phyloP scores from a whole-genome alignment of 352 stramenopile genomes.

The Hyaloperonospora brassicae region DNA sequence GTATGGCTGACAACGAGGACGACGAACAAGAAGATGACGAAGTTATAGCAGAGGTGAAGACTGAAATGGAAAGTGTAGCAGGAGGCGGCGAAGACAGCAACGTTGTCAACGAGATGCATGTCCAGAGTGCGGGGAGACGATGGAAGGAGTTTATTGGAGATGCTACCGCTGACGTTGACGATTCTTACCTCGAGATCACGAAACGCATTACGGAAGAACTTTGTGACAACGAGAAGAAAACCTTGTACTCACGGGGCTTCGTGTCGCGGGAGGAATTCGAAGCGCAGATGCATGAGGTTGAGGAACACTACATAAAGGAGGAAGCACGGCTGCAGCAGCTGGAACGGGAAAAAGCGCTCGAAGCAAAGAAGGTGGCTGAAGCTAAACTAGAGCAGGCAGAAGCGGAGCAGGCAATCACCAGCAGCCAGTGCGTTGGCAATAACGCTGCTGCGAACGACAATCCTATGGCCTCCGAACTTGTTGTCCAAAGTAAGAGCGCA shows the following conservation, averaged over 20 bases:
- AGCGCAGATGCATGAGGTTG: conserved; percentile 26
- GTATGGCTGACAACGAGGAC: conserved; percentile 3
- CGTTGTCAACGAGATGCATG: neutral
- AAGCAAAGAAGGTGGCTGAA: conserved; percentile 24
- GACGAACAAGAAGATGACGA: conserved; percentile 7
- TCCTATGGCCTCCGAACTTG: neutral
- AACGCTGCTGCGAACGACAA: conserved; percentile 2
- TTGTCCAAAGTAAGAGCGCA: conserved; percentile 2
- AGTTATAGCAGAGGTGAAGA: conserved; percentile 11
- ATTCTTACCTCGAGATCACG: conserved; percentile 39
- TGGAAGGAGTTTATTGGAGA: conserved; percentile 64
- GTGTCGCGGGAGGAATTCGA: conserved; percentile 45
- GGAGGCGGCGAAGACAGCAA: conserved; percentile 11
- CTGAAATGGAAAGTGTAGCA: conserved; percentile 4
- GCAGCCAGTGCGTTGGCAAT: neutral
- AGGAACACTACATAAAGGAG: conserved; percentile 28
- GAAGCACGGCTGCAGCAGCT: conserved; percentile 29
- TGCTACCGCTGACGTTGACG: conserved; percentile 41
- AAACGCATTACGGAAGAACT: conserved; percentile 45
- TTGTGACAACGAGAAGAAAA: conserved; percentile 30
- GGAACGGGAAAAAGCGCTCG: conserved; percentile 19
- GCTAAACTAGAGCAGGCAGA: conserved; percentile 8
- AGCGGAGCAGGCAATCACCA: conserved; percentile 6
- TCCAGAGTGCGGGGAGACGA: conserved; percentile 30
- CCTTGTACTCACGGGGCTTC: conserved; percentile 51